Base-by-base conservation (phyloP, 352 stramenopile genomes). In the Aphanomyces euteiches region DNA sequence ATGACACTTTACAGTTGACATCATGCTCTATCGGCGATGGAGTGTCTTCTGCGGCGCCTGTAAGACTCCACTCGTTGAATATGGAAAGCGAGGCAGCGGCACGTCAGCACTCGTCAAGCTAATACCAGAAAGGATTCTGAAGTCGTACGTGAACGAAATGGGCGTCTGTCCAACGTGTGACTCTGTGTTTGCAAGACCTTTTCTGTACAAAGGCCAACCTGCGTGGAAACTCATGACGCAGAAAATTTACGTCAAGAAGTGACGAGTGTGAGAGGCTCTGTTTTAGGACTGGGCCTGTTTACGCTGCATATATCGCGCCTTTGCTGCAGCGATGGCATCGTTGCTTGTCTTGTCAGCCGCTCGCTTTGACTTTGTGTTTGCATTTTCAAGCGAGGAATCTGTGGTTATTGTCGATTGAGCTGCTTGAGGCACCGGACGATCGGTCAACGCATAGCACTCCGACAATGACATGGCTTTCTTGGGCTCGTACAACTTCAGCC, bases 401-500 rank as follows among this genome's bases (percentile, higher is more conserved):
- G 47, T 8, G 3, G 17, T 8, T 38, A 10, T 17, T 34, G 17
- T 50, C 19, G 40, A 37, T 10, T 66, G 19, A 8, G 48, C 3
- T 8, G 47, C 41, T 7, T 47, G 38, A 1, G 77, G 66, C 10
- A 15, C 43, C 6, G 56, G 48, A n/a, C 74, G 73, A 13, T 58
- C 13, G 1, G 72, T 61, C 2, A 74, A 74, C 53, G 83, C 83
- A 65, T 82, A 88, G n/a, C 89, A 71, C 38, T 77, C 77, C 39
- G 79, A 87, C 0, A 91, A 69, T 63, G 85, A 72, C 0, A 73
- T 37, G 5, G 75, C 10, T 43, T 83, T 83, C 40, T 67, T 72
- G 21, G 67, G 73, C 28, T 68, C 70, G 63, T 81, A 88, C 15
- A 78, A 34, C 6, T 79, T 75, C 4, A 93, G 68, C 86, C 86